These are phyloP conservation scores for Trypanosoma vivax DNA, from an alignment of 208 protist genomes.

Conservation along the genomic window DNA sequence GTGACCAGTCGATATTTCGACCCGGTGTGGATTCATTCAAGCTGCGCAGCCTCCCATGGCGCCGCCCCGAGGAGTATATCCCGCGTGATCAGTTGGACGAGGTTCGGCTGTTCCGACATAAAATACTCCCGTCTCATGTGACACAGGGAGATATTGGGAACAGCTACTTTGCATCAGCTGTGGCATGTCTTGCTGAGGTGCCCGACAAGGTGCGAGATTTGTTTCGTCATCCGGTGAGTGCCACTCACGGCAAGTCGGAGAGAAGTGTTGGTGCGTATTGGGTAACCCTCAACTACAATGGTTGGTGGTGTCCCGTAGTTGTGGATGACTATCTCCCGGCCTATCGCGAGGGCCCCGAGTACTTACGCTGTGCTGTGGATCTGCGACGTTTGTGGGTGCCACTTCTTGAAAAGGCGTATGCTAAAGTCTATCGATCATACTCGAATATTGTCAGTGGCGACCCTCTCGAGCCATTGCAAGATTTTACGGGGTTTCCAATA, in stretches of 20 bases:
- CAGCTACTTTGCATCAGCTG: conserved; percentile 72
- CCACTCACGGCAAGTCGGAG: conserved; percentile 44
- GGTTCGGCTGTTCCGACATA: conserved; percentile 63
- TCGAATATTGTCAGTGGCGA: conserved; percentile 75
- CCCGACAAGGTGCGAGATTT: conserved; percentile 33
- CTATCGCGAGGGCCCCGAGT: conserved; percentile 49
- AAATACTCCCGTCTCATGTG: conserved; percentile 55
- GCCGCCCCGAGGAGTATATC: conserved; percentile 48
- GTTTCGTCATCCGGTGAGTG: conserved; percentile 63
- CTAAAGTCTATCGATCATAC: conserved; percentile 79
- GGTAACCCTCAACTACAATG: conserved; percentile 74
- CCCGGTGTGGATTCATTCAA: conserved; percentile 55
- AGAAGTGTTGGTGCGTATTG: conserved; percentile 61
- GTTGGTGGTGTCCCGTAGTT: conserved; percentile 74
- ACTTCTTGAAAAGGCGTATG: conserved; percentile 84
- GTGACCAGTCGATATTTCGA: conserved; percentile 60
- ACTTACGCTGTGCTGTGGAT: conserved; percentile 46
- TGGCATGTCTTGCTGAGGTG: conserved; percentile 48
- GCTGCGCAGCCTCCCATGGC: conserved; percentile 50
- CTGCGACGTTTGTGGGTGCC: conserved; percentile 75
- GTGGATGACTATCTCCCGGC: conserved; percentile 79
- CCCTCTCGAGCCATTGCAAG: conserved; percentile 55
- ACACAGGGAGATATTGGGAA: conserved; percentile 71
- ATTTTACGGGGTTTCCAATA: conserved; percentile 74
- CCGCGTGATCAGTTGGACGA: conserved; percentile 45